Evolutionary conservation across 2,329 filamentous ascomycete species (phyloP).

Genomic region (Moelleriella libera): DNA sequence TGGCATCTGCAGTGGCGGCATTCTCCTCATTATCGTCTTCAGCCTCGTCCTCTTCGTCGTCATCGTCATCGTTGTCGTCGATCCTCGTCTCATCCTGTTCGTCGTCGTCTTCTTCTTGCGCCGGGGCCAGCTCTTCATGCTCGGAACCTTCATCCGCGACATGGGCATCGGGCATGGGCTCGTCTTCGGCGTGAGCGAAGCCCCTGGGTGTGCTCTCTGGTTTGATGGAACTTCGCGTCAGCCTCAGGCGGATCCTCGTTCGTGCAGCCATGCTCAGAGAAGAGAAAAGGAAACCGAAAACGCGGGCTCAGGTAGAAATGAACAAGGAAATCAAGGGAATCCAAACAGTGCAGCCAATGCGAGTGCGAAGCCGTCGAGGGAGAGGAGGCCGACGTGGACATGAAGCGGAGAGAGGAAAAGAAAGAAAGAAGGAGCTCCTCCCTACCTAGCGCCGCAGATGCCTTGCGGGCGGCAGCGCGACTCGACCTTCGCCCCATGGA

Average conservation of each 20-base stretch:
- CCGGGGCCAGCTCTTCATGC: conserved; percentile 13
- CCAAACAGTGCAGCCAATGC: too few relatives aligned
- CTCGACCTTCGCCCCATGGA: conserved; percentile 30
- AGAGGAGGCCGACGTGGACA: neutral
- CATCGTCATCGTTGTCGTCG: conserved; percentile 15
- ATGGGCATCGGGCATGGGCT: conserved; percentile 20
- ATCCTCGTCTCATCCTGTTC: conserved; percentile 22
- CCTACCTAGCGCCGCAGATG: conserved; percentile 38
- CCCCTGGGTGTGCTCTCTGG: conserved; percentile 27
- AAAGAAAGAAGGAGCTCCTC: conserved; percentile 3
- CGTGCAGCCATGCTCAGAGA: conserved; percentile 12
- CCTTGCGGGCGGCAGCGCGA: conserved; percentile 38
- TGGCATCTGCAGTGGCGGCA: conserved; percentile 18
- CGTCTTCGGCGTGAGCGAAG: conserved; percentile 26
- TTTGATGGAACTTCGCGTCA: conserved; percentile 15
- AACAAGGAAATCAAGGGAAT: too few relatives aligned
- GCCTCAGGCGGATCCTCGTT: conserved; percentile 17
- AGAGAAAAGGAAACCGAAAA: neutral
- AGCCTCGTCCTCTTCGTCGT: conserved; percentile 23
- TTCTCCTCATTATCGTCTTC: conserved; percentile 24
- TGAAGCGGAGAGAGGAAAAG: neutral
- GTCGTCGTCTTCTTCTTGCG: conserved; percentile 3
- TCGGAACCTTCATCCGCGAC: conserved; percentile 7
- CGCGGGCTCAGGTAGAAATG: too few relatives aligned
- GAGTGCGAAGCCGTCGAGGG: too few relatives aligned